Evolutionary conservation across 2,329 filamentous ascomycete genomes (phyloP).

Genomic region (Aspergillus ustus): DNA sequence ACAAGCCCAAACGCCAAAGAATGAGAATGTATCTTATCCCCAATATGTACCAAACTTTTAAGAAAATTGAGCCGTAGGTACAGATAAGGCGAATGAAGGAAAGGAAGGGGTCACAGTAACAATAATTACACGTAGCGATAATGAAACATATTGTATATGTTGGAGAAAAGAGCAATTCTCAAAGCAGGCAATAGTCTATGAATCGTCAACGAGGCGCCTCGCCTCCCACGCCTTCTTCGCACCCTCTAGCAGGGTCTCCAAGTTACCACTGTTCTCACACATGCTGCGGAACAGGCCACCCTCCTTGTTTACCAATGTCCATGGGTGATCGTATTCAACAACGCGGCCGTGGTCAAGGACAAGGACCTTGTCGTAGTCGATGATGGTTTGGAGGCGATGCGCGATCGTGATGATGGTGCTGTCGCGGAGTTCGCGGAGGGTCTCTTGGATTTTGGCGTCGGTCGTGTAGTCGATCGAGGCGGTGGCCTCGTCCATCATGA

Average conservation of each 20-base stretch:
- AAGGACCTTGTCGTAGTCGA: slow-evolving; percentile 96
- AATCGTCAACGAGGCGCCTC: slow-evolving; percentile 53
- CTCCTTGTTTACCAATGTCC: slow-evolving; percentile 74
- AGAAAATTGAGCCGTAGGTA: neutral
- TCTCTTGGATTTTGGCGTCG: slow-evolving; percentile 94
- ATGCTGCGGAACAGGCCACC: slow-evolving; percentile 69
- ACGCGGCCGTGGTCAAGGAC: slow-evolving; percentile 89
- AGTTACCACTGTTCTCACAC: slow-evolving; percentile 70
- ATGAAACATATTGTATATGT: slow-evolving; percentile 14
- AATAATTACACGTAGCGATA: slow-evolving; percentile 8
- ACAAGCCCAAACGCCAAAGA: neutral
- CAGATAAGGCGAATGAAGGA: neutral
- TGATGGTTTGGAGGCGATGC: slow-evolving; percentile 92
- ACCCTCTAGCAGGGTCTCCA: slow-evolving; percentile 60
- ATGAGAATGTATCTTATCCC: slow-evolving; percentile 3
- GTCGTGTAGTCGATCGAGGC: slow-evolving; percentile 97
- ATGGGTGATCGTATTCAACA: slow-evolving; percentile 89
- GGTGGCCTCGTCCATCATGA: slow-evolving; percentile 99
- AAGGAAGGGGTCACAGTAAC: slow-evolving; percentile 1
- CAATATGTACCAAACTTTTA: slow-evolving; percentile 18
- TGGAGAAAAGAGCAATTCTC: neutral
- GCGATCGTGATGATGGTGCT: slow-evolving; percentile 97
- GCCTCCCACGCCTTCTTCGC: slow-evolving; percentile 57
- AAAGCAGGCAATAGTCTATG: slow-evolving; percentile 25
- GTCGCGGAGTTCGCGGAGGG: slow-evolving; percentile 82